Percentiles rank a stretch among this genome's conserved stretches.
phyloP scores from a whole-genome alignment of 2,329 filamentous ascomycete genomes.

The Trichoderma harzianum region DNA sequence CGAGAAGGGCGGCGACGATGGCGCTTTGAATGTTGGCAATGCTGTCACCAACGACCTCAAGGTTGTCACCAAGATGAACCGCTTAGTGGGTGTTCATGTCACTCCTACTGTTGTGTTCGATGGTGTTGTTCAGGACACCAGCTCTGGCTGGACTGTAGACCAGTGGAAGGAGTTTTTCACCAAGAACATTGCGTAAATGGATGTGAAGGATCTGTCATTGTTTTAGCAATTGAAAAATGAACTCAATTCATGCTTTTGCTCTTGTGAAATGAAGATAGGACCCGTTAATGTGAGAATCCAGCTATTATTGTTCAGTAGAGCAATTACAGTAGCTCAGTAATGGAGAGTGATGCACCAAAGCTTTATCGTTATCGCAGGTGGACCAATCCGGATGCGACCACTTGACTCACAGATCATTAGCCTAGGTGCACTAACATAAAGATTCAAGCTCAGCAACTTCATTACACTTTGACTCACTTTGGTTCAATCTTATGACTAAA shows the following conservation, averaged over 20 bases:
- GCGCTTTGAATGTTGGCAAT: constrained; percentile 74
- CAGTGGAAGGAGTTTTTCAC: constrained; percentile 85
- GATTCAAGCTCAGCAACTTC: not conserved
- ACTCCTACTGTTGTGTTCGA: constrained; percentile 88
- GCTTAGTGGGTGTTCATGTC: constrained; percentile 80
- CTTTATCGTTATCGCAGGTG: constrained; percentile 14
- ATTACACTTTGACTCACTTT: not conserved
- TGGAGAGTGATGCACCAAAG: not conserved
- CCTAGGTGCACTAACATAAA: not conserved
- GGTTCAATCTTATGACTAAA: not conserved
- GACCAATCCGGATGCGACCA: not conserved
- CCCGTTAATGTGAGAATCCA: not conserved
- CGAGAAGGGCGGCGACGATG: constrained; percentile 64
- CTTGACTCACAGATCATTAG: not conserved
- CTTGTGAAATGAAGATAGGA: not conserved
- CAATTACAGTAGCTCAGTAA: not conserved
- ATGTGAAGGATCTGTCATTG: not conserved
- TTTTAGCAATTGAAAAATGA: not conserved
- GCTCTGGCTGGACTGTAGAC: constrained; percentile 70
- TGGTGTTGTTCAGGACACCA: constrained; percentile 77
- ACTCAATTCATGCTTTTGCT: not conserved
- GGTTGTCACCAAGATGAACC: constrained; percentile 73
- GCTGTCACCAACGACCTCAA: constrained; percentile 82
- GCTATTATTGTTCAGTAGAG: not conserved
- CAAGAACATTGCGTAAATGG: constrained; percentile 46